A percentile compares a stretch with the other conserved stretches of the same genome.
Evolutionary conservation across 306 rosid genomes (phyloP).

Genomic region (Lithocarpus polystachyus): DNA sequence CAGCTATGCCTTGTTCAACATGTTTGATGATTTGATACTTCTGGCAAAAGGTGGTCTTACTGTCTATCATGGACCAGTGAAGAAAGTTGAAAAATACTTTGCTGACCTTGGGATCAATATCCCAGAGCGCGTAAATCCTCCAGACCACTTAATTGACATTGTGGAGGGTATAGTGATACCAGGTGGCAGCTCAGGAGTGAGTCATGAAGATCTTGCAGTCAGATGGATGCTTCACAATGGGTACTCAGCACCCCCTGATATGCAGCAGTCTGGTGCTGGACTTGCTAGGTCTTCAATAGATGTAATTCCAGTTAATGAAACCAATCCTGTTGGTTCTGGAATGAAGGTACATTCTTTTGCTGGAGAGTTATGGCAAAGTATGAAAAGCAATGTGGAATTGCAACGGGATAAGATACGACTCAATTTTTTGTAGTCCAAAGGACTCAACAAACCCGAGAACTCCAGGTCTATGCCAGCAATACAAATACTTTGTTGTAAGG

Average conservation of each 20-base stretch:
- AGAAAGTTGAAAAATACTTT: constrained; percentile 80
- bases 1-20: constrained; percentile 92
- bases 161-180: constrained; percentile 71
- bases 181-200: constrained; percentile 47
- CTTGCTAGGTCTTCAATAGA: constrained; percentile 26
- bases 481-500: constrained; percentile 85
- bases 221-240: constrained; percentile 89
- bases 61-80: constrained; percentile 88
- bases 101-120: constrained; percentile 66
- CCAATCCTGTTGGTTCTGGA: constrained; percentile 25
- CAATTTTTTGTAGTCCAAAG: constrained; percentile 60
- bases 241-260: constrained; percentile 73
- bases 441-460: constrained; percentile 73
- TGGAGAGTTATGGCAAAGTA: constrained; percentile 85
- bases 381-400: constrained; percentile 56
- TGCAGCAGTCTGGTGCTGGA: constrained; percentile 46
- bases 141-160: constrained; percentile 88
- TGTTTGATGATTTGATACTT: constrained; percentile 94
- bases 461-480: constrained; percentile 70
- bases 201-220: constrained; percentile 67
- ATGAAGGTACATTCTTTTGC: constrained; percentile 56
- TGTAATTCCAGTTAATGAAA: constrained; percentile 32
- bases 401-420: constrained; percentile 58
- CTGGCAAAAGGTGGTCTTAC: constrained; percentile 96
- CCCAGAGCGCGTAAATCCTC: constrained; percentile 89